These are phyloP conservation scores for Boletus calvinii DNA, from an alignment of 1,284 basidiomycete genomes.

Conservation along the genomic window DNA sequence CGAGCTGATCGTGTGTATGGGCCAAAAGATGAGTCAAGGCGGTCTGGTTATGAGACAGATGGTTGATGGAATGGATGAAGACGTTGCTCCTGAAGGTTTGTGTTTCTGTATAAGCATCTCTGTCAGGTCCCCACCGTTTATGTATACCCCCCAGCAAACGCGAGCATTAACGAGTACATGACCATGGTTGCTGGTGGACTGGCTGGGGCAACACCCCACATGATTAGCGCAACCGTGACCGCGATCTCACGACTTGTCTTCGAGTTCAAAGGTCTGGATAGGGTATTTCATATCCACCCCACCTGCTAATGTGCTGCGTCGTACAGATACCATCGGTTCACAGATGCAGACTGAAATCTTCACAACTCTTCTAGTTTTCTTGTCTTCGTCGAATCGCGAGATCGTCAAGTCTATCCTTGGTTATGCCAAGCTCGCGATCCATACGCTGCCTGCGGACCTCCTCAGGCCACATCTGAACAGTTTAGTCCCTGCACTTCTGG, in stretches of 20 bases:
- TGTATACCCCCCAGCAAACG: constrained; percentile 51
- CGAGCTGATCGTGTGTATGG: constrained; percentile 90
- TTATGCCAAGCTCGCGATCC: constrained; percentile 91
- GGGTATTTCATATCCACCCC: neutral
- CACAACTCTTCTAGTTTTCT: constrained; percentile 85
- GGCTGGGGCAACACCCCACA: constrained; percentile 92
- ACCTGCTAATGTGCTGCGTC: constrained; percentile 3
- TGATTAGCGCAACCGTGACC: constrained; percentile 97
- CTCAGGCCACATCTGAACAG: constrained; percentile 74
- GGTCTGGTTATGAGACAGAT: constrained; percentile 80
- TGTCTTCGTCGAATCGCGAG: constrained; percentile 92
- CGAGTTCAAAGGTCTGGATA: constrained; percentile 82
- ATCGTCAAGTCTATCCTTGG: constrained; percentile 97
- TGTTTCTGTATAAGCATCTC: constrained; percentile 5
- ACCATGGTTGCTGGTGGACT: constrained; percentile 97
- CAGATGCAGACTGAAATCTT: constrained; percentile 88
- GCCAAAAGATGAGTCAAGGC: constrained; percentile 86
- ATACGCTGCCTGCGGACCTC: constrained; percentile 73
- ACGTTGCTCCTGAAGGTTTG: constrained; percentile 58
- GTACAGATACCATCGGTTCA: constrained; percentile 65
- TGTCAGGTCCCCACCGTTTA: constrained; percentile 2
- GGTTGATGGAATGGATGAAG: constrained; percentile 81
- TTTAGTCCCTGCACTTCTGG: constrained; percentile 83
- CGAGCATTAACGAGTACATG: constrained; percentile 89
- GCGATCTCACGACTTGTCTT: constrained; percentile 93